These are phyloP conservation scores for Kalaharituber pfeilii DNA, from an alignment of 2,329 filamentous ascomycete genomes.

Conservation along the genomic window DNA sequence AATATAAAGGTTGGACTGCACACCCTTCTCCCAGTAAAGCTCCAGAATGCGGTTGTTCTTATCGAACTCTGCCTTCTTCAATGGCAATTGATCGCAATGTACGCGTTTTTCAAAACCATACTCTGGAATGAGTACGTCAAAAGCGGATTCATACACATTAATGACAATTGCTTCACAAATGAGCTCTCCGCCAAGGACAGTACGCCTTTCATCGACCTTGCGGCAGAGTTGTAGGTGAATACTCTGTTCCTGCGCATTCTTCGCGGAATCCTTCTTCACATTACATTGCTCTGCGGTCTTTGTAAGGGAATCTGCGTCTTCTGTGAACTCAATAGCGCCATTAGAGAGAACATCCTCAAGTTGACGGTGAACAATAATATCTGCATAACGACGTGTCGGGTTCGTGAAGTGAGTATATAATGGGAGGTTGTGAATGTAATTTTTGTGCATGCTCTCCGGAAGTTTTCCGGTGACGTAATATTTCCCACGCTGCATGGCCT, in stretches of 20 bases:
- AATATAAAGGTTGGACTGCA: slow-evolving; percentile 86
- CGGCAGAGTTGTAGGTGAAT: slow-evolving; percentile 97
- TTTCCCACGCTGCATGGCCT: slow-evolving; percentile 90
- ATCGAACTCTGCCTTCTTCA: slow-evolving; percentile 98
- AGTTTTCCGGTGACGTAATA: slow-evolving; percentile 78
- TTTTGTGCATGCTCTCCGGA: slow-evolving; percentile 57
- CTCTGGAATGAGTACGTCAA: slow-evolving; percentile 93
- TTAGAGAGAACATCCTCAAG: slow-evolving; percentile 72
- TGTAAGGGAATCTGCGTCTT: slow-evolving; percentile 70
- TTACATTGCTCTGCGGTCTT: slow-evolving; percentile 95
- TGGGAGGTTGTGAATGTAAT: slow-evolving; percentile 84
- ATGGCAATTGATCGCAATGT: slow-evolving; percentile 89
- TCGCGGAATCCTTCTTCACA: slow-evolving; percentile 96
- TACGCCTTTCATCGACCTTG: slow-evolving; percentile 79
- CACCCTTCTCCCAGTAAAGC: slow-evolving; percentile 98
- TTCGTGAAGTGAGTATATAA: slow-evolving; percentile 96
- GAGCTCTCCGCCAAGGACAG: slow-evolving; percentile 73
- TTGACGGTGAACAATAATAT: slow-evolving; percentile 89
- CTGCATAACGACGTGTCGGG: slow-evolving; percentile 83
- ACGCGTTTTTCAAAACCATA: slow-evolving; percentile 99
- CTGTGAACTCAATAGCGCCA: slow-evolving; percentile 64
- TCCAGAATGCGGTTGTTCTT: slow-evolving; percentile 90
- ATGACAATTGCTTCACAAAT: slow-evolving; percentile 92
- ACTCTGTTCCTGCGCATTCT: slow-evolving; percentile 95
- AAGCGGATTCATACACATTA: slow-evolving; percentile 95